Base-by-base conservation (phyloP, 495 filamentous ascomycete species). In the Hypoxylon lienhwacheense region DNA sequence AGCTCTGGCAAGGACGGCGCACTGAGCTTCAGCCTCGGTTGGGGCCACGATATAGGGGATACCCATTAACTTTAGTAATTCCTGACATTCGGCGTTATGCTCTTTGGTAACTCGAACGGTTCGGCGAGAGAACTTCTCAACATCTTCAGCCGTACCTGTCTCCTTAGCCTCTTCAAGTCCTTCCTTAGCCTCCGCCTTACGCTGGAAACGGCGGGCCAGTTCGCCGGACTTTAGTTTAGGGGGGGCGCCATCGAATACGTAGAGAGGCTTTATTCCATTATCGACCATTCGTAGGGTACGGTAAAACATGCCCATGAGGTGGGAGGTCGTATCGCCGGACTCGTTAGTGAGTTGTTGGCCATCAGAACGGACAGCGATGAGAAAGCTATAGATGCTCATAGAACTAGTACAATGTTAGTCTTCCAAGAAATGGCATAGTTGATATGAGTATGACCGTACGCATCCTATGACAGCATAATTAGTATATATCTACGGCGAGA, bases 291-390 rank as follows among this genome's bases (percentile, higher is more conserved):
- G 89, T 1, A 98, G 80, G 1, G 93, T 98, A 55, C 93, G 93
- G 77, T 98, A 98, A 74, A 98, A 98, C 86, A 98, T 91, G 59
- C 93, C 93, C 92, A 97, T 96, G 14, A 98, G 75, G 70, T 98
- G 93, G 5, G 93, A 97, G 0, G 93, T 98, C 1, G 93, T 98
- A 58, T 97, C 91, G 59, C 93, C 93, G 31, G 81, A 84, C 57
- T 98, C 93, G 65, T 83, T 91, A 81, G 84, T 97, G 51, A 98
- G 83, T 71, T 96, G 91, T 70, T 98, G 88, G 53, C 93, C 93
- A 61, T 95, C 90, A 50, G 90, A 96, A 40, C 93, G 91, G 29
- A 98, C 93, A 11, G 95, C 95, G 63, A 98, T 90, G 34, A 98
- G 82, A 78, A 98, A 98, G 74, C 87, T 91, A 80, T 98, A 98